Base-by-base conservation (phyloP, 768 basidiomycete species). In the Xanthoconium purpureum region DNA sequence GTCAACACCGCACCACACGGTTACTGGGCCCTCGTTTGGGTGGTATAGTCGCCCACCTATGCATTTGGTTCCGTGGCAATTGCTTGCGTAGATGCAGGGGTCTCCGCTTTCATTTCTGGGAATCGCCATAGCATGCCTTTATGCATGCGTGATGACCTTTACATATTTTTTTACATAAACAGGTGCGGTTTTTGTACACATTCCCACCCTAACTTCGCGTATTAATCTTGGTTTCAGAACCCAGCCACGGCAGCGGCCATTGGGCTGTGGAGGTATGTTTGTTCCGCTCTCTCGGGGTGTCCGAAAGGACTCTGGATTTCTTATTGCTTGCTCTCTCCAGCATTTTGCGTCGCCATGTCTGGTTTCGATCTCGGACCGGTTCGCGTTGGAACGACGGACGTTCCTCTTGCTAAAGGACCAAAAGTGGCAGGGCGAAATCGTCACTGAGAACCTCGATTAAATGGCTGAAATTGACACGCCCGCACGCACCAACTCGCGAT, bases 61-160 rank as follows among this genome's bases (percentile, higher is more conserved):
- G 20, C 76, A 82, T 50, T 75, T 78, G 35, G 79, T 82, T 12
- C 81, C 80, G 6, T 80, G 80, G 80, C 82, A 79, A 79, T 69
- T 81, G 15, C 65, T 80, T n/a, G 85, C 87, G 60, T 92, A 87
- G 88, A 90, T 91, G 74, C 91, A 90, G 66, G 78, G 88, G 14
- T 89, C 88, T 2, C 89, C 90, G 10, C 77, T 92, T 35, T 85
- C 90, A 51, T 90, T 91, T 72, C 81, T 92, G 47, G 88, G 91
- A 40, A 77, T 89, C 60, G 89, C 90, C 29, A 89, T 91, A 24
- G 87, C 86, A 12, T 87, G 86, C 68, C 91, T 92, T 71, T 89
- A 87, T 2, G 79, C 87, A 32, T 89, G 89, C 1, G 75, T 91
- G 14, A 84, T 87, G 53, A 80, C 85, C 35, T 91, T 91, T 62